A percentile compares a stretch with the other conserved stretches of the same genome.
Evolutionary conservation across 192 early-diverging fungal genomes (phyloP).

Genomic region (Obelidium mucronatum): DNA sequence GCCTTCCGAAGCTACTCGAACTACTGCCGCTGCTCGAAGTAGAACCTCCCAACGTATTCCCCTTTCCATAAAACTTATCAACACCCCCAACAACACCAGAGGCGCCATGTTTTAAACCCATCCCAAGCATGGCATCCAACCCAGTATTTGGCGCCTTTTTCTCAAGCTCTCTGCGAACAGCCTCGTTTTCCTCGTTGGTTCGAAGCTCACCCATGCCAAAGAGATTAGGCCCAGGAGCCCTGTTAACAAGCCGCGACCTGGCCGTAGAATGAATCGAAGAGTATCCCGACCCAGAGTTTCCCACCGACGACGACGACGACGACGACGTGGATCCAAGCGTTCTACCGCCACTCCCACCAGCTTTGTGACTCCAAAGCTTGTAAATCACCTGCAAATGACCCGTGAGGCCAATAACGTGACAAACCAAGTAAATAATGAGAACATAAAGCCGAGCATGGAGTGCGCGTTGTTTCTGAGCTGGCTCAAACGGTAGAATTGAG

Average conservation of each 20-base stretch:
- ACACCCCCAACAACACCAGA: not conserved
- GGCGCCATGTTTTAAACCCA: constrained; percentile 23
- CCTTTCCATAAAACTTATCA: constrained; percentile 29
- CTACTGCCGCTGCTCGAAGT: not conserved
- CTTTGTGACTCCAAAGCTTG: not conserved
- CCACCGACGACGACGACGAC: not conserved
- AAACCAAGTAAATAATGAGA: not conserved
- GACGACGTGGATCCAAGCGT: not conserved
- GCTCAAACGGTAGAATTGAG: not conserved
- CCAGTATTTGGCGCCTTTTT: constrained; percentile 20
- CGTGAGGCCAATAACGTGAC: not conserved
- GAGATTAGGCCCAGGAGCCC: not conserved
- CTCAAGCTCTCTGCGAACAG: constrained; percentile 8
- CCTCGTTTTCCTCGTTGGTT: constrained; percentile 5
- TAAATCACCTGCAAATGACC: not conserved
- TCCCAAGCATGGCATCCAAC: constrained; percentile 35
- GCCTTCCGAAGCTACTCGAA: not conserved
- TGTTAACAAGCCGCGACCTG: not conserved
- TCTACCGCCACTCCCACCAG: not conserved
- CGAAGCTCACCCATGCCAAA: constrained; percentile 10
- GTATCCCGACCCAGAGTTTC: not conserved
- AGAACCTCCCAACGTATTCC: constrained; percentile 14
- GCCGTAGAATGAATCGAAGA: not conserved
- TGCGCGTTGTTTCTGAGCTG: not conserved
- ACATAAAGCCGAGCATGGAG: not conserved